phyloP scores from a whole-genome alignment of 192 early-diverging fungal genomes.

The Dimargaris verticillata region DNA sequence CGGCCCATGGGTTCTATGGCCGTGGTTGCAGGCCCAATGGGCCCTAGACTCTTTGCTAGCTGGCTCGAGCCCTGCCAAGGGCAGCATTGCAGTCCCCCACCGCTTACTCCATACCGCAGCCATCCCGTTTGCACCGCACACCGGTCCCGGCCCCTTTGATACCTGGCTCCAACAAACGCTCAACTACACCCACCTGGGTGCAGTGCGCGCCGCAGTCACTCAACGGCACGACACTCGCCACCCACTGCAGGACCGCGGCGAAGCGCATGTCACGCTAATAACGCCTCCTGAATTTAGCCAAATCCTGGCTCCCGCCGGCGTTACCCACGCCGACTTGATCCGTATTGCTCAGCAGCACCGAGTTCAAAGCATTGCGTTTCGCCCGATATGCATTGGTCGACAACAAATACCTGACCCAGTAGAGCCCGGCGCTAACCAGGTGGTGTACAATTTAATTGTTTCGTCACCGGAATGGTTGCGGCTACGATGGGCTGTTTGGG shows the following conservation, averaged over 20 bases:
- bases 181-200: conserved; percentile 32
- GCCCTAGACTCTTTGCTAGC: too few species aligned
- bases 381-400: conserved; percentile 42
- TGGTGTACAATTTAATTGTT: background rate
- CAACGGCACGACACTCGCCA: conserved; percentile 17
- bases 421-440: conserved; percentile 15
- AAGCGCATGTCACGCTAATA: conserved; percentile 56
- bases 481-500: conserved; percentile 36
- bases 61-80: too few species aligned
- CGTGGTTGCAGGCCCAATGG: too few species aligned
- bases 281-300: conserved; percentile 45
- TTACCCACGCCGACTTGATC: conserved; percentile 51
- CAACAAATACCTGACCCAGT: conserved; percentile 6
- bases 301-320: conserved; percentile 31
- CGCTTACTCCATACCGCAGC: conserved; percentile 22
- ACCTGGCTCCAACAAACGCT: conserved; percentile 43
- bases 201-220: conserved; percentile 28
- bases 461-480: conserved; percentile 2
- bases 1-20: too few species aligned
- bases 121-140: conserved; percentile 31
- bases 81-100: conserved; percentile 17
- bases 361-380: conserved; percentile 39
- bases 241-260: conserved; percentile 31
- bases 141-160: conserved; percentile 15
- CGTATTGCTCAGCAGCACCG: conserved; percentile 26